Base-by-base conservation (phyloP, 2,329 filamentous ascomycete species). In the Cladophialophora bantiana region DNA sequence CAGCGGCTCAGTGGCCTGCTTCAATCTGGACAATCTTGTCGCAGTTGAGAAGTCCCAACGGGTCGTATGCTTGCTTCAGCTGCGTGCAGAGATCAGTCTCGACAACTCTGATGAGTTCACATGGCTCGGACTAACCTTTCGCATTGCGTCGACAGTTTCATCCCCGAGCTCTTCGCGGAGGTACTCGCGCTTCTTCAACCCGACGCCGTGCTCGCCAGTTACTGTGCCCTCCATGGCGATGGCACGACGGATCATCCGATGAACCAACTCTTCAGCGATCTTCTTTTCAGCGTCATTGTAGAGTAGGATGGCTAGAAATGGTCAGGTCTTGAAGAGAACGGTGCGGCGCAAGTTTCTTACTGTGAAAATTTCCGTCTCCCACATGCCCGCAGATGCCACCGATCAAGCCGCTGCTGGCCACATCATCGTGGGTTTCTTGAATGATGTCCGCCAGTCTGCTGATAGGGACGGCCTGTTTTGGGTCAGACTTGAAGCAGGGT, bases 331-430 rank as follows among this genome's bases (percentile, higher is more conserved):
- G 50, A 9, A 26, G 20, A 32, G 15, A 31, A 55, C 9, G 26
- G 38, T 34, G 36, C 7, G 18, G 70, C 7, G 62, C 75, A 76
- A 68, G 74, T 12, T 56, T n/a, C 76, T 80, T 79, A 83, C 87
- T 83, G 73, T 92, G 90, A 73, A 92, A 92, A 73, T 92, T 92
- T 20, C 90, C 89, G 75, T 92, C 90, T 1, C 90, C 90, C 1
- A 91, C 89, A 74, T 92, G 90, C 0, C 90, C 90, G 31, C 90
- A 83, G n/a, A 92, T 90, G 48, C 84, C 86, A 26, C 84, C 88
- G 45, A 88, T 81, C 1, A 93, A 78, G 0, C 88, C 88, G 35
- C 87, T 87, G 70, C 84, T 82, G 7, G 79, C 82, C 53, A 91
- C 88, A 70, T 90, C 85, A 26, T 86, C 79, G 74, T 91, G 90